Conservation (phyloP, 2,329 filamentous ascomycete species). For the Claviceps lovelessii region DNA sequence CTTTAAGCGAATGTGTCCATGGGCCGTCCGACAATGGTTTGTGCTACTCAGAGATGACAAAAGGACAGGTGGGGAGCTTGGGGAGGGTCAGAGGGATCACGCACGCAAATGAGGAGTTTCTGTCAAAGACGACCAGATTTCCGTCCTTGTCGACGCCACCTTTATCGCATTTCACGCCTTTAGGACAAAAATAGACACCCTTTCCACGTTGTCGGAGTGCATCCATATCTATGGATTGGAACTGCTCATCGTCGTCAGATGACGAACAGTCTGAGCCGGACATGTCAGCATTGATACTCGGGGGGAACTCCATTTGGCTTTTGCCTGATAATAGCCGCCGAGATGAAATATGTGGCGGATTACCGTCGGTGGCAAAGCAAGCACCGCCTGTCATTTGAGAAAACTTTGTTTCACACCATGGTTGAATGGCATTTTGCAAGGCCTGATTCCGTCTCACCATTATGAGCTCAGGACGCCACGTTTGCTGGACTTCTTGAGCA, state of each 20-base stretch:
- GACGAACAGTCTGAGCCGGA: constrained; percentile 16
- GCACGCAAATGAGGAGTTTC: constrained; percentile 28
- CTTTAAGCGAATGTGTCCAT: neutral
- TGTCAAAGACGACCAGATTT: constrained; percentile 24
- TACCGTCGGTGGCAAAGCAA: constrained; percentile 9
- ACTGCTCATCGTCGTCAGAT: constrained; percentile 20
- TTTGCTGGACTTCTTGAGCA: constrained; percentile 19
- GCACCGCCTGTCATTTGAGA: constrained; percentile 8
- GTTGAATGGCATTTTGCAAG: constrained; percentile 11
- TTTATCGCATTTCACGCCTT: constrained; percentile 23
- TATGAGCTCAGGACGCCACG: constrained; percentile 14
- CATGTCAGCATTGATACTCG: constrained; percentile 2
- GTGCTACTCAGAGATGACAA: neutral
- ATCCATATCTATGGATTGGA: constrained; percentile 24
- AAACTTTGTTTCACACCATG: constrained; percentile 11
- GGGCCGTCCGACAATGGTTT: neutral
- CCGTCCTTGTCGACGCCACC: constrained; percentile 26
- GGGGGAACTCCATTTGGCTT: constrained; percentile 7
- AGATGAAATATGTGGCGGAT: constrained; percentile 9
- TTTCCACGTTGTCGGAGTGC: constrained; percentile 26
- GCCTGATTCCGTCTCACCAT: constrained; percentile 7
- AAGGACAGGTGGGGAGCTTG: neutral
- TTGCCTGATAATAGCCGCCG: constrained; percentile 13
- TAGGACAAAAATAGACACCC: constrained; percentile 23
- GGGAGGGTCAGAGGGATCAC: constrained; percentile 1